phyloP scores from a whole-genome alignment of 345 rosid species.

The Populus nigra region DNA sequence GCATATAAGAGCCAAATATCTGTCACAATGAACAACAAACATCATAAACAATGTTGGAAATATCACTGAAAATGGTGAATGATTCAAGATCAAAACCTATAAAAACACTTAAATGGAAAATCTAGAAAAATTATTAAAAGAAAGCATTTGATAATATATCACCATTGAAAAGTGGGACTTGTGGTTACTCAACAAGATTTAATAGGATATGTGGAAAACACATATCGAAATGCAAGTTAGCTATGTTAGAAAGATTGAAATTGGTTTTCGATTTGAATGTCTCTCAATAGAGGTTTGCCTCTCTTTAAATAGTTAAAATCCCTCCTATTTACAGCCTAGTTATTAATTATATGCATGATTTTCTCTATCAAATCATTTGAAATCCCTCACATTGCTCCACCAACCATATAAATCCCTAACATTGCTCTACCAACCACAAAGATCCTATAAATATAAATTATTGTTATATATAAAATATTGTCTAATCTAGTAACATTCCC shows the following conservation, averaged over 20 bases:
- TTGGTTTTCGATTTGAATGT: too few relatives aligned
- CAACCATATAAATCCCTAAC: background rate
- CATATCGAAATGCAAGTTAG: background rate
- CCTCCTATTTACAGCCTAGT: too few relatives aligned
- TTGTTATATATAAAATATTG: too few relatives aligned
- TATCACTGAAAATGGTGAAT: background rate
- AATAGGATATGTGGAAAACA: background rate
- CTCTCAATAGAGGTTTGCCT: too few relatives aligned
- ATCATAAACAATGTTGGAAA: background rate
- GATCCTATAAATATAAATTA: background rate
- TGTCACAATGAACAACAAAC: background rate
- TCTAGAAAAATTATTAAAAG: too few relatives aligned
- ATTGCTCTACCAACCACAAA: background rate
- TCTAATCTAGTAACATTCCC: background rate
- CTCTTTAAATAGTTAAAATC: background rate
- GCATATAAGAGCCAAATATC: background rate
- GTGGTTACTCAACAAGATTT: background rate
- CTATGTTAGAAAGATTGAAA: background rate
- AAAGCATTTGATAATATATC: background rate
- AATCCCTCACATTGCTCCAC: too few relatives aligned
- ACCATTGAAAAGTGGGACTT: background rate
- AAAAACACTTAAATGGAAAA: background rate
- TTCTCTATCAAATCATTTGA: background rate
- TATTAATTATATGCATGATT: background rate
- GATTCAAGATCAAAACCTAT: background rate